Conservation (phyloP, 2,329 filamentous ascomycete genomes). For the Phyllosticta capitalensis region DNA sequence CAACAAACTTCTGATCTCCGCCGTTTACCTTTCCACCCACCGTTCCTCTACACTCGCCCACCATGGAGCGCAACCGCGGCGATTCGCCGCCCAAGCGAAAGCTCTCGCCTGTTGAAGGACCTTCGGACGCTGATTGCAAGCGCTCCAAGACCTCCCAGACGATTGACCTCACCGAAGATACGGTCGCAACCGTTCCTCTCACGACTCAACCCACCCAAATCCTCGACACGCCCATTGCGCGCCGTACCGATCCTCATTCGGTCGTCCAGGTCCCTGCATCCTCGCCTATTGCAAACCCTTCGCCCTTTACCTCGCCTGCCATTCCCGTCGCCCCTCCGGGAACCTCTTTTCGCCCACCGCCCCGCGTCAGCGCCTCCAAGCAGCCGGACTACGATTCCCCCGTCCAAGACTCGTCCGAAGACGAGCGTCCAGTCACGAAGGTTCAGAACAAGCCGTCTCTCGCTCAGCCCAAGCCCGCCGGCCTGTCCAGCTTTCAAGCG, state of each 20-base stretch:
- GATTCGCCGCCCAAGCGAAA: background rate
- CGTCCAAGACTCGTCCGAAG: slow-evolving; percentile 31
- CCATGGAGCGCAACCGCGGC: background rate
- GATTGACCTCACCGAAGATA: slow-evolving; percentile 42
- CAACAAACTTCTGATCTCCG: too few relatives aligned
- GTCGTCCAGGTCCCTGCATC: slow-evolving; percentile 80
- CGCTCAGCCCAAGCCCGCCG: slow-evolving; percentile 34
- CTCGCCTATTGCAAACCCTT: slow-evolving; percentile 51
- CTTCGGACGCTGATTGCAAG: background rate
- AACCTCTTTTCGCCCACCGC: slow-evolving; percentile 54
- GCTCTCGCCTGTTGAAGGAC: background rate
- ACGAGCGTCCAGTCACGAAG: slow-evolving; percentile 42
- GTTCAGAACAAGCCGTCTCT: slow-evolving; percentile 53
- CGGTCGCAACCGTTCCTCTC: slow-evolving; percentile 34
- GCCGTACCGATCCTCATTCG: slow-evolving; percentile 22
- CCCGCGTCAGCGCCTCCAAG: slow-evolving; percentile 28
- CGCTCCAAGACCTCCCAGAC: slow-evolving; percentile 22
- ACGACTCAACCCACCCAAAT: slow-evolving; percentile 54
- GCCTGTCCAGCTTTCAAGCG: background rate
- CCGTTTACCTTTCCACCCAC: background rate
- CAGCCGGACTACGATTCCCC: slow-evolving; percentile 34
- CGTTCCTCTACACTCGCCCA: background rate
- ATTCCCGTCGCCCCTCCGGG: slow-evolving; percentile 57
- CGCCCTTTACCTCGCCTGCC: slow-evolving; percentile 29
- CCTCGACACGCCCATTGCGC: slow-evolving; percentile 34